Evolutionary conservation across 2,329 filamentous ascomycete genomes (phyloP), one percentile per base, ranked within the genome.

Genomic region (Monosporascus ibericus): DNA sequence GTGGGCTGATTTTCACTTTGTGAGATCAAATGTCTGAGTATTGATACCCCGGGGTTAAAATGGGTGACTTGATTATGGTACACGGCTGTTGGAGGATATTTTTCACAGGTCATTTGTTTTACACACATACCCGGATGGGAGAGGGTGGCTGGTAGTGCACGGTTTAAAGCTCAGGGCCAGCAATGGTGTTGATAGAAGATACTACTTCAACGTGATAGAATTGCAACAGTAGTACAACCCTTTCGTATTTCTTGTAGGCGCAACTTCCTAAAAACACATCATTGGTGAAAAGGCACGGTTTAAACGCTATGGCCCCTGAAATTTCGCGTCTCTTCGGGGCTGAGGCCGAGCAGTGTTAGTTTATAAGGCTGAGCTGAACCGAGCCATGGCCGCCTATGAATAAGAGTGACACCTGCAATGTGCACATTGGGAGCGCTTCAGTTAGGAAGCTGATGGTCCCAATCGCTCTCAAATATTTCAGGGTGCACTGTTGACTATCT

Each of bases 21-120:
- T 46, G 42, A 46, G 9, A 30, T 27, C 20, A 46, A 46, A 17
- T 2, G 6, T 46, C 30, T 6, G 14, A 46, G 22, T 25, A 25
- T 46, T 46, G 42, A 46, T 46, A 46, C 42, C 42, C 42, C 42
- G 42, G 24, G 42, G 6, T 46, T 46, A 46, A 46, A 46, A 46
- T 18, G 42, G 42, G 7, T 27, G 42, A 17, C 15, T 46, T 46
- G 14, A 27, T 46, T 30, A 25, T 17, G 22, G 24, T 9, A 25
- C 11, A 46, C n/a, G 24, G 24, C 24, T 30, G 15, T 24, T 42
- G 39, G 24, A 27, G 42, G 42, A 24, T 6, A 27, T 46, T 46
- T 5, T 46, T 25, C 20, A n/a, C 22, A 3, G 6, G 25, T 46
- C 11, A 25, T 15, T 17, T 17, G n/a, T 24, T n/a, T 46, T 27